These are phyloP conservation scores for Camellia granthamiana DNA, from an alignment of 148 eudicot genomes.

Conservation along the genomic window DNA sequence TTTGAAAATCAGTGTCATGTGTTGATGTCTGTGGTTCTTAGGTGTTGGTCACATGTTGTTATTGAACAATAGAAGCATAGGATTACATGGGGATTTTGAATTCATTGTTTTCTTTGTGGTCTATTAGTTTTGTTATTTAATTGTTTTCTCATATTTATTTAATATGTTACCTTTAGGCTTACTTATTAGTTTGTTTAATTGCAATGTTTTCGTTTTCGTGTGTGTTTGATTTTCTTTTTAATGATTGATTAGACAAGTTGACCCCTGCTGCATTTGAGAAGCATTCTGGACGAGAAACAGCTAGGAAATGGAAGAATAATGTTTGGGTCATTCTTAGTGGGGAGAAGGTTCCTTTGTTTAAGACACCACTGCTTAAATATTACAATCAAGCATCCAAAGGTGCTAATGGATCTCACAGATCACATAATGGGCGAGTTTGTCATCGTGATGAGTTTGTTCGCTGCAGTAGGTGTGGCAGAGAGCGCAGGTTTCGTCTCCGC, in stretches of 20 bases:
- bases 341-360: constrained; percentile 61
- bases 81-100: background rate
- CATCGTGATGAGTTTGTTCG: constrained; percentile 77
- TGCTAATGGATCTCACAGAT: constrained; percentile 35
- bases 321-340: constrained; percentile 64
- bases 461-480: constrained; percentile 54
- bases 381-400: constrained; percentile 40
- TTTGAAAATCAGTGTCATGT: too few relatives aligned
- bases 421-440: constrained; percentile 31
- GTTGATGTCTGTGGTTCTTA: too few relatives aligned
- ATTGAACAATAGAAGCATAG: background rate
- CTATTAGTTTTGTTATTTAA: background rate
- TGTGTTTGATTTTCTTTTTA: background rate
- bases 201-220: background rate
- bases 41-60: background rate
- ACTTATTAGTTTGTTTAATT: background rate
- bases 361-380: constrained; percentile 63
- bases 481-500: constrained; percentile 67
- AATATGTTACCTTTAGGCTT: background rate
- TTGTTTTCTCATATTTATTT: constrained; percentile 9
- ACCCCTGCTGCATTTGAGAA: constrained; percentile 78
- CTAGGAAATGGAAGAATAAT: constrained; percentile 66
- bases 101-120: background rate
- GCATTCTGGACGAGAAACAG: constrained; percentile 68
- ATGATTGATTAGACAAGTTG: constrained; percentile 37